A percentile compares a stretch with the other conserved stretches of the same genome.
Conservation (phyloP, 2,329 filamentous ascomycete species). For the Cladosporium halotolerans region DNA sequence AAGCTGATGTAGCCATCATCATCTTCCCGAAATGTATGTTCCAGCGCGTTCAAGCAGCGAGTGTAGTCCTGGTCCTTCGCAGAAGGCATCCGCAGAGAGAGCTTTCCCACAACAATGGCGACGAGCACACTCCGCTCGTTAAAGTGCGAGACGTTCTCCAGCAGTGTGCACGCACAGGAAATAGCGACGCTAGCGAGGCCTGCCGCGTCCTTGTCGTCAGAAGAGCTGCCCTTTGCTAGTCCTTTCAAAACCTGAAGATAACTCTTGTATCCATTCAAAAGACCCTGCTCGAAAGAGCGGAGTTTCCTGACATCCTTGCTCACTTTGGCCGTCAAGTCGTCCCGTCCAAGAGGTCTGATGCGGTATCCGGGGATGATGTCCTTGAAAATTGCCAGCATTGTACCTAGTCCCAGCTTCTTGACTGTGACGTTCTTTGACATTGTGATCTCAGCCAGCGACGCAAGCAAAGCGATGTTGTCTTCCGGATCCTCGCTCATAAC, state of each 20-base stretch:
- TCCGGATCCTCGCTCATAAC: constrained; percentile 88
- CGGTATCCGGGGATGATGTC: constrained; percentile 95
- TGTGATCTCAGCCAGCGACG: constrained; percentile 67
- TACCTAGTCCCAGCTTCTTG: constrained; percentile 77
- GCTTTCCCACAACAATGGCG: constrained; percentile 76
- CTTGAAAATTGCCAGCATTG: constrained; percentile 86
- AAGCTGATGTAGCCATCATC: constrained; percentile 84
- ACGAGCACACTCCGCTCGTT: constrained; percentile 88
- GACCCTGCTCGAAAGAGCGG: constrained; percentile 77
- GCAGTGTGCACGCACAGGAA: constrained; percentile 73
- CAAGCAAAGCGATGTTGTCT: constrained; percentile 76
- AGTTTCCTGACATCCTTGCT: constrained; percentile 86
- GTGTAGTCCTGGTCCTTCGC: constrained; percentile 67
- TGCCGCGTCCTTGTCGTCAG: constrained; percentile 30
- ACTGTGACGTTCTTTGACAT: constrained; percentile 65
- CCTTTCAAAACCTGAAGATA: constrained; percentile 72
- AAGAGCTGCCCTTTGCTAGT: constrained; percentile 54
- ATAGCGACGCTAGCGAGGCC: constrained; percentile 67
- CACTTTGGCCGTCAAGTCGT: constrained; percentile 68
- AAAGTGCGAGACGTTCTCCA: constrained; percentile 86
- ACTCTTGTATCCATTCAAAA: constrained; percentile 76
- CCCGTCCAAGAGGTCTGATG: constrained; percentile 74
- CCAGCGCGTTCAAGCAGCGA: constrained; percentile 71
- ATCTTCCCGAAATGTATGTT: constrained; percentile 76
- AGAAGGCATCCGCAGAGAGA: constrained; percentile 54